These are phyloP conservation scores for Myxozyma melibiosi DNA, from an alignment of 805 yeast species.

Conservation along the genomic window DNA sequence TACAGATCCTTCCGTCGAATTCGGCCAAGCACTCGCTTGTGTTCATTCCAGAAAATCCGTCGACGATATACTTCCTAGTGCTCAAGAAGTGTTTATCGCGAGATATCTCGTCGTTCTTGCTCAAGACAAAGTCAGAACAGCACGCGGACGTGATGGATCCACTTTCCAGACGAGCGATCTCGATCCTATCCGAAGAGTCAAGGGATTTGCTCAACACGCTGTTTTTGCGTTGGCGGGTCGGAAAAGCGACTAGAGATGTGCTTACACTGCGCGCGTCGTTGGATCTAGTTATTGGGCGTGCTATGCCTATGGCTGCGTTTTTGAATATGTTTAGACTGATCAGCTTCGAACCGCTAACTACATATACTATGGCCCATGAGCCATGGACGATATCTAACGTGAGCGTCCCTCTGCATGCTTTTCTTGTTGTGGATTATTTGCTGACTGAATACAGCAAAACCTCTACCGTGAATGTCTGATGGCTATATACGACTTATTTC, in stretches of 20 bases:
- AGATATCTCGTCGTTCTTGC: slow-evolving; percentile 2
- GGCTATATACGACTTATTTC: background rate
- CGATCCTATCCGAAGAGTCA: slow-evolving; percentile 1
- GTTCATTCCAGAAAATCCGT: slow-evolving; percentile 8
- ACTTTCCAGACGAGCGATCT: slow-evolving; percentile 3
- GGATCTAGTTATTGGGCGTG: background rate
- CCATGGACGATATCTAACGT: slow-evolving; percentile 7
- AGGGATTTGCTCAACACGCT: slow-evolving; percentile 11
- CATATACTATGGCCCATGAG: slow-evolving; percentile 7
- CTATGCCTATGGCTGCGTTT: slow-evolving; percentile 2
- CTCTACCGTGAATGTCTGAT: slow-evolving; percentile 1
- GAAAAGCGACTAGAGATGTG: slow-evolving; percentile 6
- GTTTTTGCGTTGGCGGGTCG: slow-evolving; percentile 7
- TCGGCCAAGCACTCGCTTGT: slow-evolving; percentile 1
- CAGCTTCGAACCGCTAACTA: slow-evolving; percentile 3
- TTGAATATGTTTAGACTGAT: slow-evolving; percentile 10
- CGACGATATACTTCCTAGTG: background rate
- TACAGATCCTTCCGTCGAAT: slow-evolving; percentile 2
- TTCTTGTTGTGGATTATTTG: background rate
- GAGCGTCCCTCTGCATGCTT: background rate
- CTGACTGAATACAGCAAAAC: background rate
- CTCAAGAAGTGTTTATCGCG: slow-evolving; percentile 3
- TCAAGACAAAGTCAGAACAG: background rate
- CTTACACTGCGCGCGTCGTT: background rate
- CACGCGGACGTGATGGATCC: slow-evolving; percentile 9